Conservation (phyloP, 108 stramenopile genomes). For the Cylindrotheca closterium region DNA sequence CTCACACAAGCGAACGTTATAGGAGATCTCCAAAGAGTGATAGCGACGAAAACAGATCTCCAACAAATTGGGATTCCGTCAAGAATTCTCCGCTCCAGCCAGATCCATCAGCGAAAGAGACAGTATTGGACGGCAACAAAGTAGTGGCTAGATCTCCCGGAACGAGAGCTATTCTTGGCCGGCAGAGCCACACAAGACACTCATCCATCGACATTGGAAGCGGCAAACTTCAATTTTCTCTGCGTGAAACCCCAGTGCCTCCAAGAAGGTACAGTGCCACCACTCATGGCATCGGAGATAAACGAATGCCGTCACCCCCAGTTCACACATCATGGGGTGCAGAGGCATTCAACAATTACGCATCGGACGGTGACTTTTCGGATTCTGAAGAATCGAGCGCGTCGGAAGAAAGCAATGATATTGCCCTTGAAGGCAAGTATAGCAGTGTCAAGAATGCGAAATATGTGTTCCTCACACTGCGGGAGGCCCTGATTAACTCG, state of each 20-base stretch:
- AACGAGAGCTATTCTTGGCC: neutral
- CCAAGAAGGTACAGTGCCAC: constrained; percentile 12
- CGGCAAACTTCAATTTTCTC: neutral
- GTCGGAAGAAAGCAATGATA: neutral
- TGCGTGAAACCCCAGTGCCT: no score
- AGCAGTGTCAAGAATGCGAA: constrained; percentile 65
- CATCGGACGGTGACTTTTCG: neutral
- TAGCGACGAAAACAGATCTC: no score
- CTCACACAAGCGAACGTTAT: no score
- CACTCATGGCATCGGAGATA: no score
- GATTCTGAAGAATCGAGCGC: neutral
- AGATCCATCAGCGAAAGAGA: no score
- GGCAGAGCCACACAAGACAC: constrained; percentile 38
- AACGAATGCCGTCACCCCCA: no score
- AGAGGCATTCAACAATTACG: neutral
- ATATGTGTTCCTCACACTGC: constrained; percentile 78
- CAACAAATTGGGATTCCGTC: no score
- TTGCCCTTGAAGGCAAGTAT: constrained; percentile 27
- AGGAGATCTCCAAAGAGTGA: no score
- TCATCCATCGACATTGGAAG: constrained; percentile 40
- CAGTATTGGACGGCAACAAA: no score
- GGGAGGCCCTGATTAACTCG: constrained; percentile 77
- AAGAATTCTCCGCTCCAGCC: no score
- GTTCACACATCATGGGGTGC: no score
- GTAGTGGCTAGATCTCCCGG: neutral